These are phyloP conservation scores for Colletotrichum cereale DNA, from an alignment of 2,329 filamentous ascomycete genomes.

Conservation along the genomic window DNA sequence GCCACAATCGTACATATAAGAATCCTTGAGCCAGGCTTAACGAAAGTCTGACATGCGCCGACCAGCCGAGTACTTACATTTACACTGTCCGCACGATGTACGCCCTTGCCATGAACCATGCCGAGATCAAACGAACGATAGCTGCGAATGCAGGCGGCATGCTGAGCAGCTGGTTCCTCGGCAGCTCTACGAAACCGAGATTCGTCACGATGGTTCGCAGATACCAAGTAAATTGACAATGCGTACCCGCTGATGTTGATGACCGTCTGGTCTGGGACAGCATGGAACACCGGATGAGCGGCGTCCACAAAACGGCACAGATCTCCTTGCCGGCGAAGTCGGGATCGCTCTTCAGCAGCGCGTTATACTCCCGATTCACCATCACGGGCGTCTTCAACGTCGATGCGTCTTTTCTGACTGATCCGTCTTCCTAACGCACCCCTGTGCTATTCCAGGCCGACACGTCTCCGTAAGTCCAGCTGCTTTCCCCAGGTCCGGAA, in stretches of 20 bases:
- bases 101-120: slow-evolving; percentile 52
- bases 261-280: slow-evolving; percentile 48
- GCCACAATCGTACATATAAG: slow-evolving; percentile 55
- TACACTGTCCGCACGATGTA: slow-evolving; percentile 55
- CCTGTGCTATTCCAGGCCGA: slow-evolving; percentile 71
- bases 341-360: slow-evolving; percentile 52
- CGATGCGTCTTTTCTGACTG: slow-evolving; percentile 27
- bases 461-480: slow-evolving; percentile 55
- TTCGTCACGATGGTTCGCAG: slow-evolving; percentile 56
- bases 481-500: background rate
- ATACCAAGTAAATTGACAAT: slow-evolving; percentile 56
- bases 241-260: slow-evolving; percentile 58
- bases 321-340: slow-evolving; percentile 52
- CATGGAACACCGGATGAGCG: slow-evolving; percentile 44
- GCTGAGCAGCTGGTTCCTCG: slow-evolving; percentile 58
- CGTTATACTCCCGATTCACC: slow-evolving; percentile 44
- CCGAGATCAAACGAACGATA: slow-evolving; percentile 54
- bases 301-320: slow-evolving; percentile 47
- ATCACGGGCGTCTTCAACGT: slow-evolving; percentile 29
- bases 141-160: slow-evolving; percentile 59
- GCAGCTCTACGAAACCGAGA: slow-evolving; percentile 56
- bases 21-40: slow-evolving; percentile 35
- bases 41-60: no score
- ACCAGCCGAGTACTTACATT: slow-evolving; percentile 42
- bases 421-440: slow-evolving; percentile 69